Base-by-base conservation (phyloP, 352 stramenopile genomes). In the Pythium aphanidermatum region DNA sequence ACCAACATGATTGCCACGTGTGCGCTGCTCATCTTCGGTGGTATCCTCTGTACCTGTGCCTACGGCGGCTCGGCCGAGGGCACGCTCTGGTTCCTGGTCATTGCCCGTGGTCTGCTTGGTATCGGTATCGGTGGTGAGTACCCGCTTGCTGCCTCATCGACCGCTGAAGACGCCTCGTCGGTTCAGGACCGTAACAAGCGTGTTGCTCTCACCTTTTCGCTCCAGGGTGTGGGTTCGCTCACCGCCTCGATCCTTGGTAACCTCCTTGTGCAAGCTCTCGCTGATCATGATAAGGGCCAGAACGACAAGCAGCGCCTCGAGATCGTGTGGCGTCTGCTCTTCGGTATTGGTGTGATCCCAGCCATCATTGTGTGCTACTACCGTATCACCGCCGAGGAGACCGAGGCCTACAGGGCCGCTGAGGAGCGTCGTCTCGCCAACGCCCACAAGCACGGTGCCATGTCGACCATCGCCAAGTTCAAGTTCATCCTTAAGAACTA, bases 281-380 rank as follows among this genome's bases (percentile, higher is more conserved):
- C 71, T 0, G 44, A 74, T 21, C 55, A 39, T 4, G 30, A 46
- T 0, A 30, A 52, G 16, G 65, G 53, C 25, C 32, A 65, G 24
- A 75, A 74, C 47, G 40, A 30, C 17, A 49, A 57, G n/a, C 47
- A 54, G 3, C 58, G 58, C 13, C 55, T 82, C 0, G 70, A 82
- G 50, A 70, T 70, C n/a, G 60, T 83, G 4, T 82, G 67, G 70
- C 67, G 70, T 44, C 48, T 68, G 43, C 59, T 83, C 1, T 79
- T 83, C 33, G 67, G 37, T 19, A 61, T 83, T 30, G 68, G 70
- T 14, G 31, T 73, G n/a, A 27, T 83, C 13, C 70, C 68, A 2
- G 65, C 68, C 2, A 41, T 43, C 2, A 32, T 83, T n/a, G 66
- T 83, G 8, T 73, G 65, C 32, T 75, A 74, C 55, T 73, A 70